Evolutionary conservation across 352 stramenopile species (phyloP).

Genomic region (Phytophthora melonis): DNA sequence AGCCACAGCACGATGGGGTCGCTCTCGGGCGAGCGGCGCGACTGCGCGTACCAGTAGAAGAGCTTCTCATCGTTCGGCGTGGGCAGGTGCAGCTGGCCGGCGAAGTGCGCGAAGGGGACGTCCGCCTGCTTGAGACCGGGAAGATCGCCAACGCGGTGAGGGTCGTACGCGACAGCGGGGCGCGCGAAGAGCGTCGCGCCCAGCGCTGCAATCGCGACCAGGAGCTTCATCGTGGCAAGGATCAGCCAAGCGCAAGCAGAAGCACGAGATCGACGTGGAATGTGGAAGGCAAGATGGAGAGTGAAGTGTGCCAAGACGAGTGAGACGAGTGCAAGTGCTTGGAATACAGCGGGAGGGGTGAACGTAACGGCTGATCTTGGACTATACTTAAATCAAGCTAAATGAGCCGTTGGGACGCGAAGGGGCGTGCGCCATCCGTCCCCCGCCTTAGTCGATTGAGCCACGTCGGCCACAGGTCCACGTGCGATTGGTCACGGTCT

Average conservation of each 20-base stretch:
- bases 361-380: constrained; percentile 14
- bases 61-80: constrained; percentile 60
- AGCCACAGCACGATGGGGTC: constrained; percentile 92
- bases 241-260: neutral
- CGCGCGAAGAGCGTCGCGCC: constrained; percentile 24
- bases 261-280: neutral
- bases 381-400: constrained; percentile 20
- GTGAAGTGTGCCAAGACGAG: constrained; percentile 10
- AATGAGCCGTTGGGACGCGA: constrained; percentile 9
- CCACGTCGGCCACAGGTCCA: constrained; percentile 19
- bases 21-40: constrained; percentile 48
- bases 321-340: neutral
- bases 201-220: constrained; percentile 25
- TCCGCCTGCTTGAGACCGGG: constrained; percentile 52
- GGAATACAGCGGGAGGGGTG: constrained; percentile 21
- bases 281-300: neutral
- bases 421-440: constrained; percentile 20
- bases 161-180: constrained; percentile 23
- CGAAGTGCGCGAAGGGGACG: constrained; percentile 70
- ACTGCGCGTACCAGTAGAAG: constrained; percentile 84
- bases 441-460: neutral
- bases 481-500: constrained; percentile 21
- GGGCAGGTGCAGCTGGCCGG: constrained; percentile 63
- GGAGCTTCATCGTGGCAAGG: constrained; percentile 30
- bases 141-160: constrained; percentile 58